A percentile compares a stretch with the other conserved stretches of the same genome.
Conservation (phyloP, 1,139 yeast species). For the Candida dubliniensis region DNA sequence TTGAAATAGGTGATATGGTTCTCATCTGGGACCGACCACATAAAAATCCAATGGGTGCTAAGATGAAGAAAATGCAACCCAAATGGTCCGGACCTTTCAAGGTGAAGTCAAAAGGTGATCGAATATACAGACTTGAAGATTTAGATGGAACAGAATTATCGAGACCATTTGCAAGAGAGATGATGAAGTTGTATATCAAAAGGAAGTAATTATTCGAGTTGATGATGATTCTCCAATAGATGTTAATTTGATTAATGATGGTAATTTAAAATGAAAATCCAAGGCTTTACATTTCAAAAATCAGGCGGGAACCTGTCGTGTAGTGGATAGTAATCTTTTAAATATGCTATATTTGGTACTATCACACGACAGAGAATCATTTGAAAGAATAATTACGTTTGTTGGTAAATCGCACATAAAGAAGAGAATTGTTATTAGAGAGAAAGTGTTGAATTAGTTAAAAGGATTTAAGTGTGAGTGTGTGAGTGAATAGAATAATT, state of each 20-base stretch:
- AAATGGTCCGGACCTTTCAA: slow-evolving; percentile 5
- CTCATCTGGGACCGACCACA: slow-evolving; percentile 2
- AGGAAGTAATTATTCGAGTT: too few species aligned
- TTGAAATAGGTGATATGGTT: slow-evolving; percentile 2
- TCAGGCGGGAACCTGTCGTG: neutral
- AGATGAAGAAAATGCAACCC: neutral
- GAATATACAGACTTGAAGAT: neutral
- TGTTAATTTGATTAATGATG: neutral
- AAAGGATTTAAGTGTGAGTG: too few species aligned
- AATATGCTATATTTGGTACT: too few species aligned
- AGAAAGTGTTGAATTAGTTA: too few species aligned
- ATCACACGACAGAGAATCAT: too few species aligned
- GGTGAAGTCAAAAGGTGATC: neutral
- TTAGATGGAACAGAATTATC: neutral
- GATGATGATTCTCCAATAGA: neutral
- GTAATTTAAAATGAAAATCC: neutral
- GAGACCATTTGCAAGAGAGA: neutral
- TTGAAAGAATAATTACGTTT: too few species aligned
- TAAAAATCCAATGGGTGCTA: neutral
- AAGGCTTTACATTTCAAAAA: neutral
- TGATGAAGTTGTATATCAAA: neutral
- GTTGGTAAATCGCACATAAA: too few species aligned
- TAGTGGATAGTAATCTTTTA: neutral
- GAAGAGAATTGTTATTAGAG: too few species aligned
- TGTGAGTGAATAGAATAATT: too few species aligned